phyloP scores from a whole-genome alignment of 805 yeast species.

The Wickerhamomyces chambardii region DNA sequence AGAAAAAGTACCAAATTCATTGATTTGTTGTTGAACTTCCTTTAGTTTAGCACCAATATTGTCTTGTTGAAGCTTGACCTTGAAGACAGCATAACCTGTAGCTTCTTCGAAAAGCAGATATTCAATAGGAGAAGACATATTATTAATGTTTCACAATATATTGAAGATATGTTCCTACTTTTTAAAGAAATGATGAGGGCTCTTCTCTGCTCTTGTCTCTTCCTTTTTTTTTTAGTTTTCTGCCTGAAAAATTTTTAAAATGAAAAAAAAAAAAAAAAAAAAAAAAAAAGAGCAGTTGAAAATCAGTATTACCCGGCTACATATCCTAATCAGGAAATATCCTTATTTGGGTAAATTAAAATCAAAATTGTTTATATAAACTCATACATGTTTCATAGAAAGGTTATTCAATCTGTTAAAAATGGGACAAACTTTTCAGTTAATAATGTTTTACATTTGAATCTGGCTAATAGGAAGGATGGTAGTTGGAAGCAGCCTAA shows the following conservation, averaged over 20 bases:
- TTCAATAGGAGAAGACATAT: slow-evolving; percentile 64
- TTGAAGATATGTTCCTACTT: neutral
- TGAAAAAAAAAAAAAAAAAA: too few relatives aligned
- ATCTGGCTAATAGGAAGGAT: neutral
- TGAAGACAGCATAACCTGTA: slow-evolving; percentile 95
- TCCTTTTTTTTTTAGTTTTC: too few relatives aligned
- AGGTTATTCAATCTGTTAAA: too few relatives aligned
- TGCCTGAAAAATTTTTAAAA: neutral
- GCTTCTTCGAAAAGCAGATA: slow-evolving; percentile 96
- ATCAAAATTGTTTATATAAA: too few relatives aligned
- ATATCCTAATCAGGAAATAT: neutral
- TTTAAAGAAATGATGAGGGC: too few relatives aligned
- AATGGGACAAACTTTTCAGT: neutral
- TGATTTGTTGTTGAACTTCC: slow-evolving; percentile 89
- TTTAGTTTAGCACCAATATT: slow-evolving; percentile 84
- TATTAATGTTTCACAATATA: neutral
- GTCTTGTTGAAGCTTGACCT: slow-evolving; percentile 90
- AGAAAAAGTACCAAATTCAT: slow-evolving; percentile 79
- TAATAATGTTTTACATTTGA: too few relatives aligned
- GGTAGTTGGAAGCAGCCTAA: slow-evolving; percentile 7
- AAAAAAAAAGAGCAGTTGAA: too few relatives aligned
- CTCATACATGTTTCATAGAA: too few relatives aligned
- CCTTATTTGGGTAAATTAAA: neutral
- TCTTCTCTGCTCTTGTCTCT: too few relatives aligned
- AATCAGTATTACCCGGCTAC: neutral